A percentile compares a stretch with the other conserved stretches of the same genome.
Conservation (phyloP, 1,139 yeast genomes). For the Pichia kudriavzevii region DNA sequence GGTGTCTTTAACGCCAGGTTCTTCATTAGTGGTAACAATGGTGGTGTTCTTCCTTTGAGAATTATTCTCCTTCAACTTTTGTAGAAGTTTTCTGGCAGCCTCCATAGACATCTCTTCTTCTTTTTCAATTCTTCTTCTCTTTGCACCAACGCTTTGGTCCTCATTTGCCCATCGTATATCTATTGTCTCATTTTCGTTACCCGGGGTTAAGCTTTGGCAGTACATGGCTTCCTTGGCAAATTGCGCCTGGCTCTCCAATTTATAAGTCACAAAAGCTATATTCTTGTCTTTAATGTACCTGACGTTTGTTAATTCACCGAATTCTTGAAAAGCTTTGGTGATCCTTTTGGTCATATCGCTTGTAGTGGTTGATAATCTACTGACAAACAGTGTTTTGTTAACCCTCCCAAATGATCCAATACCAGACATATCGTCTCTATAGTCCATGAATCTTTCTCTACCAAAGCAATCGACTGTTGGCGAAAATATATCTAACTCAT, state of each 20-base stretch:
- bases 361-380: too few relatives aligned
- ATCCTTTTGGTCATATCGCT: conserved; percentile 31
- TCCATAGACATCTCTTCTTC: conserved; percentile 22
- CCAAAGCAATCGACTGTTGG: conserved; percentile 88
- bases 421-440: conserved; percentile 92
- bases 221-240: conserved; percentile 94
- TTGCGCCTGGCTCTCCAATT: conserved; percentile 68
- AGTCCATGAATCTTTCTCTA: conserved; percentile 73
- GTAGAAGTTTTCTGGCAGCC: conserved; percentile 23
- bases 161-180: conserved; percentile 84
- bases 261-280: conserved; percentile 74
- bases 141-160: conserved; percentile 73
- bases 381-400: conserved; percentile 73
- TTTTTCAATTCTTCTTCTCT: conserved; percentile 35
- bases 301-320: conserved; percentile 71
- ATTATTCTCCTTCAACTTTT: conserved; percentile 13
- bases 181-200: conserved; percentile 43
- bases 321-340: conserved; percentile 55
- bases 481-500: conserved; percentile 33
- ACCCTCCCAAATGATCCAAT: conserved; percentile 71
- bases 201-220: conserved; percentile 56
- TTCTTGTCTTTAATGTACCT: conserved; percentile 55
- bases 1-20: neutral
- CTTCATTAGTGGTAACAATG: neutral
- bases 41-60: neutral